Percentiles rank a stretch among this genome's conserved stretches.
These are phyloP conservation scores for Trichoderma koningii DNA, from an alignment of 2,329 filamentous ascomycete species.

Conservation along the genomic window DNA sequence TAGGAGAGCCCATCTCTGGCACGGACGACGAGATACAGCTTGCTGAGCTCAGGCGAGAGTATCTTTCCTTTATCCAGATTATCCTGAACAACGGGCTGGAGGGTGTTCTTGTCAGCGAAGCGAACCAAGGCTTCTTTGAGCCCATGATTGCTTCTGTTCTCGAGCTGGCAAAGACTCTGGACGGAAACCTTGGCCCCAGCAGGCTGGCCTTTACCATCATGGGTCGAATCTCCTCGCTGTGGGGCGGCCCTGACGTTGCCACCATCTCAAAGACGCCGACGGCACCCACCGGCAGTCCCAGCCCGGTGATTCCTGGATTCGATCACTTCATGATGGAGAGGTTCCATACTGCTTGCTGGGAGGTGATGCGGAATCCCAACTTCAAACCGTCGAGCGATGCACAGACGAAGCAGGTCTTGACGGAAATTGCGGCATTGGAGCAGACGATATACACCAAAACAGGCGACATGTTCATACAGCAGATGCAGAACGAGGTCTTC, in stretches of 20 bases:
- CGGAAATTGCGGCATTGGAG: conserved; percentile 84
- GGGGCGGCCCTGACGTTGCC: conserved; percentile 82
- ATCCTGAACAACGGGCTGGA: conserved; percentile 90
- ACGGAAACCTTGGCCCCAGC: conserved; percentile 61
- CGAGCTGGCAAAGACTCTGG: conserved; percentile 76
- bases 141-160: conserved; percentile 83
- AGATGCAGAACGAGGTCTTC: conserved; percentile 66
- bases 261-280: conserved; percentile 56
- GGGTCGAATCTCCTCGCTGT: conserved; percentile 78
- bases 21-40: conserved; percentile 98
- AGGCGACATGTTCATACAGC: conserved; percentile 74
- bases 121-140: conserved; percentile 90
- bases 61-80: conserved; percentile 88
- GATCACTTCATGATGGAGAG: conserved; percentile 86
- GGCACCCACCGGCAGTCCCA: conserved; percentile 52
- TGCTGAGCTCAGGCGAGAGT: conserved; percentile 86
- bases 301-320: conserved; percentile 77
- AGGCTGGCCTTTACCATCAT: conserved; percentile 81
- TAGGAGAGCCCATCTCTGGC: conserved; percentile 80
- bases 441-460: conserved; percentile 90
- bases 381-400: conserved; percentile 83
- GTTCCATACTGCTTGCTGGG: conserved; percentile 90
- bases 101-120: conserved; percentile 81
- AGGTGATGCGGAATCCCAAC: conserved; percentile 72
- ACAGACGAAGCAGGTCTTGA: conserved; percentile 82